Percentiles rank a stretch among this genome's conserved stretches.
Evolutionary conservation across 2,329 filamentous ascomycete genomes (phyloP).

Genomic region (Colletotrichum cereale): DNA sequence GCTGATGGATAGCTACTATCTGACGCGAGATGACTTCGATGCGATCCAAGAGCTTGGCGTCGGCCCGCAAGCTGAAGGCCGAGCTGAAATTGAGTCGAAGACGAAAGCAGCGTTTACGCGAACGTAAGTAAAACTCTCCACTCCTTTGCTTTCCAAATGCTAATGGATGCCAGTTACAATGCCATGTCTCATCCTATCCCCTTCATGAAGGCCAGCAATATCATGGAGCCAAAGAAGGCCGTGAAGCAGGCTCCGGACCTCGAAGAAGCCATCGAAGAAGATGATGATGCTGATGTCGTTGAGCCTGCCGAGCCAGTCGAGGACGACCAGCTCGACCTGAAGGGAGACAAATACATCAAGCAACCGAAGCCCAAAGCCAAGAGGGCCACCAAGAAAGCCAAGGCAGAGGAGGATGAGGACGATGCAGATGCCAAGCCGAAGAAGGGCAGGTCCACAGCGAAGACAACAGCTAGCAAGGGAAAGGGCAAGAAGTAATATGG

Average conservation of each 20-base stretch:
- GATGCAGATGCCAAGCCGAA: slow-evolving; percentile 67
- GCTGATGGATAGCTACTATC: slow-evolving; percentile 96
- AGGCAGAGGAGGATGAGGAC: slow-evolving; percentile 62
- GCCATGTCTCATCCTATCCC: slow-evolving; percentile 87
- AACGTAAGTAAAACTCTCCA: slow-evolving; percentile 68
- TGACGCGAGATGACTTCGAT: slow-evolving; percentile 96
- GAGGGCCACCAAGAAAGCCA: slow-evolving; percentile 52
- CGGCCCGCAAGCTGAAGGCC: slow-evolving; percentile 82
- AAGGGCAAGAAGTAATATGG: slow-evolving; percentile 59
- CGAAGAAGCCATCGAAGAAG: slow-evolving; percentile 95
- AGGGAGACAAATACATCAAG: slow-evolving; percentile 97
- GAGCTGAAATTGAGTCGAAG: slow-evolving; percentile 83
- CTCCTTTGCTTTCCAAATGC: slow-evolving; percentile 27
- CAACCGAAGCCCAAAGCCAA: slow-evolving; percentile 79
- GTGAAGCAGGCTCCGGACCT: slow-evolving; percentile 87
- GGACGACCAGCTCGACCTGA: slow-evolving; percentile 84
- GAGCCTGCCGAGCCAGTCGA: slow-evolving; percentile 73
- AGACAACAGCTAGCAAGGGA: slow-evolving; percentile 55
- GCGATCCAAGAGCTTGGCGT: slow-evolving; percentile 91
- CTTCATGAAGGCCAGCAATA: slow-evolving; percentile 92
- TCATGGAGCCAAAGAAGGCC: slow-evolving; percentile 78
- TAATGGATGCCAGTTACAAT: slow-evolving; percentile 76
- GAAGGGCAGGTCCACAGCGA: slow-evolving; percentile 59
- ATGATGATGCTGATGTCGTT: slow-evolving; percentile 78
- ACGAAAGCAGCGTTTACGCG: slow-evolving; percentile 92